A percentile compares a stretch with the other conserved stretches of the same genome.
Conservation (phyloP, 495 filamentous ascomycete genomes). For the Endocarpon pusillum region DNA sequence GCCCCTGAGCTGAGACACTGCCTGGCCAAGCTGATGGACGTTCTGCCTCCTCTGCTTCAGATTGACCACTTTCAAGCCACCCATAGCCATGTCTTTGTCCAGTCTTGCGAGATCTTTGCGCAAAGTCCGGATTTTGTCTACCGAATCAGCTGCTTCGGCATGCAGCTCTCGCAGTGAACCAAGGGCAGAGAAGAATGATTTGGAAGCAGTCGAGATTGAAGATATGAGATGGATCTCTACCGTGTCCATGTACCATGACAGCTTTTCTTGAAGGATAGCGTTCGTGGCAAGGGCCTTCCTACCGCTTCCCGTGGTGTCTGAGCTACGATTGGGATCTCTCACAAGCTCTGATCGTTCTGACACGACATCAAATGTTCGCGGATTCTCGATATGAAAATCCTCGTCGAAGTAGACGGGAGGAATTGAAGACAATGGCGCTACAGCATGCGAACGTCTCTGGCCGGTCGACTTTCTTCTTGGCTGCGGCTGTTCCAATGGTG, state of each 20-base stretch:
- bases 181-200: conserved; percentile 90
- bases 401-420: conserved; percentile 88
- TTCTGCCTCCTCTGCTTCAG: conserved; percentile 72
- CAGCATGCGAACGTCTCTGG: conserved; percentile 34
- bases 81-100: conserved; percentile 74
- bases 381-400: conserved; percentile 90
- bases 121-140: conserved; percentile 66
- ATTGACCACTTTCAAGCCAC: conserved; percentile 71
- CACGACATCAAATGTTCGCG: conserved; percentile 88
- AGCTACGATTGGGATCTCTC: conserved; percentile 38
- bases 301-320: conserved; percentile 27
- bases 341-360: conserved; percentile 92
- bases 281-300: conserved; percentile 89
- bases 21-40: conserved; percentile 60
- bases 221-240: conserved; percentile 95
- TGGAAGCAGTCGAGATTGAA: conserved; percentile 85
- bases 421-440: conserved; percentile 81
- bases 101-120: conserved; percentile 62
- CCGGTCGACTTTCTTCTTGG: conserved; percentile 18
- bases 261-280: conserved; percentile 95
- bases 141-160: conserved; percentile 80
- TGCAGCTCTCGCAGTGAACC: conserved; percentile 83
- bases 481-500: conserved; percentile 22
- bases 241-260: conserved; percentile 99
- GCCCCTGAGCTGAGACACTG: conserved; percentile 64